These are phyloP conservation scores for Cyberlindnera xishuangbannaensis DNA, from an alignment of 805 yeast genomes.

Conservation along the genomic window DNA sequence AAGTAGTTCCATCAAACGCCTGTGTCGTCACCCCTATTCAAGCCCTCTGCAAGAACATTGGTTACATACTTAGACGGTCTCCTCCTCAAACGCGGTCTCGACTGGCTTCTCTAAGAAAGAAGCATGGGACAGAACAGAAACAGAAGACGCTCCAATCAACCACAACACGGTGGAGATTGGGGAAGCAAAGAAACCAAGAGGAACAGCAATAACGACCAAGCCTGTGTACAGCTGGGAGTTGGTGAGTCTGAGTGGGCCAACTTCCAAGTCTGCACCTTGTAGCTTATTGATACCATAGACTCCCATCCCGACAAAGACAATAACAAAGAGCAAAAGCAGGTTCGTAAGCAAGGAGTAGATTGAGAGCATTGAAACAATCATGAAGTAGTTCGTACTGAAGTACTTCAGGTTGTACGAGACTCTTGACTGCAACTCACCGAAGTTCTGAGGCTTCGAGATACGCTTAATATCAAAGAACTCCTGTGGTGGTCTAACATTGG, in stretches of 20 bases:
- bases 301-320: conserved; percentile 68
- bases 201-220: conserved; percentile 67
- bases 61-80: conserved; percentile 27
- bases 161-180: conserved; percentile 88
- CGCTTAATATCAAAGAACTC: conserved; percentile 92
- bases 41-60: too few relatives aligned
- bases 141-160: conserved; percentile 83
- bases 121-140: conserved; percentile 79
- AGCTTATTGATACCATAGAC: conserved; percentile 71
- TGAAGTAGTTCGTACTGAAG: conserved; percentile 80
- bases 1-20: too few relatives aligned
- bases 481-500: conserved; percentile 80
- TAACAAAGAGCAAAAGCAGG: conserved; percentile 75
- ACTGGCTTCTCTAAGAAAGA: conserved; percentile 90
- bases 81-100: conserved; percentile 90
- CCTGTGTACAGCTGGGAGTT: conserved; percentile 82
- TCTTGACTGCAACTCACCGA: conserved; percentile 85
- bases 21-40: too few relatives aligned
- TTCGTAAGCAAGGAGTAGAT: conserved; percentile 87
- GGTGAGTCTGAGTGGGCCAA: conserved; percentile 61
- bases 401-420: conserved; percentile 81
- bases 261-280: conserved; percentile 75
- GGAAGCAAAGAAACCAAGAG: conserved; percentile 80
- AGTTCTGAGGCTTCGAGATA: conserved; percentile 83
- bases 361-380: conserved; percentile 65